Conservation (phyloP, 345 rosid genomes). For the Durio zibethinus region DNA sequence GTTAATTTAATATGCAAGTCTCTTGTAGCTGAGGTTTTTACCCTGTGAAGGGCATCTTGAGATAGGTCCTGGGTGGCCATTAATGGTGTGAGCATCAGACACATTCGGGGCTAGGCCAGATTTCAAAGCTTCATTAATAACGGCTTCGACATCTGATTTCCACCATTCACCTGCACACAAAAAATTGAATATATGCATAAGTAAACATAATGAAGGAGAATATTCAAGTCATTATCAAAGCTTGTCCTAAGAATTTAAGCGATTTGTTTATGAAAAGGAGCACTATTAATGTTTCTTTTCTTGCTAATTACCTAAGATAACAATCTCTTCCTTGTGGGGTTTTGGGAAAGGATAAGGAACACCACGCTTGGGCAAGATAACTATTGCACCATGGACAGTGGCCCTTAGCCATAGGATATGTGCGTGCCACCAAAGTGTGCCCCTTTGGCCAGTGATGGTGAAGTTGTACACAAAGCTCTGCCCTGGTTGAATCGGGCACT, state of each 20-base stretch:
- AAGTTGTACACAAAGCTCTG: slow-evolving; percentile 67
- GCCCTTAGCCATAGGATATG: slow-evolving; percentile 94
- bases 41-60: slow-evolving; percentile 53
- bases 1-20: not conserved
- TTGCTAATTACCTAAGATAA: slow-evolving; percentile 44
- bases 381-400: slow-evolving; percentile 82
- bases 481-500: slow-evolving; percentile 83
- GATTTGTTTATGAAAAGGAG: not conserved
- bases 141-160: slow-evolving; percentile 84
- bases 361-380: slow-evolving; percentile 72
- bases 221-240: too few relatives aligned
- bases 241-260: not conserved
- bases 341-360: slow-evolving; percentile 86
- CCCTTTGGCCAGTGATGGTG: slow-evolving; percentile 74
- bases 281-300: not conserved
- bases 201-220: too few relatives aligned
- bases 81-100: slow-evolving; percentile 91
- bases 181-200: not conserved
- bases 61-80: slow-evolving; percentile 63
- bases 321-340: slow-evolving; percentile 57
- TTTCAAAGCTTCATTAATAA: slow-evolving; percentile 61
- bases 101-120: slow-evolving; percentile 83
- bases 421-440: slow-evolving; percentile 83
- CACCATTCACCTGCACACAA: slow-evolving; percentile 76
- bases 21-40: not conserved